phyloP scores from a whole-genome alignment of 495 filamentous ascomycete species.

The Wilcoxina mikolae region DNA sequence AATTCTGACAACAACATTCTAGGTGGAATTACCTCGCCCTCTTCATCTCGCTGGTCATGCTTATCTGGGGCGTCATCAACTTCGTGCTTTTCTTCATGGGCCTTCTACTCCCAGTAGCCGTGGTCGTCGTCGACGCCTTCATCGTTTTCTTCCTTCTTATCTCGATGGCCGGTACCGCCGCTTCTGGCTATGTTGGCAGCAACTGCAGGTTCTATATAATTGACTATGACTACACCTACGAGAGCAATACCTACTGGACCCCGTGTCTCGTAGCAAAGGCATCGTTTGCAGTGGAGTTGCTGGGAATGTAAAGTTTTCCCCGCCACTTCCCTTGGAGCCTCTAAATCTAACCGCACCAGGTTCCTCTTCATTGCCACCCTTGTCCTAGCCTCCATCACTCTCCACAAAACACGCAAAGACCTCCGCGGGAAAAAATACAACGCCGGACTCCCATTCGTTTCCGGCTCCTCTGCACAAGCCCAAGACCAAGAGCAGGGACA shows the following conservation, averaged over 20 bases:
- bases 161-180: conserved; percentile 16
- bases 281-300: conserved; percentile 13
- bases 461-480: neutral
- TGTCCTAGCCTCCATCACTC: conserved; percentile 16
- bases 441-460: conserved; percentile 5
- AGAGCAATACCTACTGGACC: neutral
- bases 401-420: conserved; percentile 20
- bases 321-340: neutral
- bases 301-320: conserved; percentile 16
- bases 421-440: conserved; percentile 18
- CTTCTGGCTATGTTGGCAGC: neutral
- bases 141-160: conserved; percentile 19
- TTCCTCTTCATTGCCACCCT: conserved; percentile 24
- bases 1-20: neutral
- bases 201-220: conserved; percentile 9
- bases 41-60: conserved; percentile 13
- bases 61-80: conserved; percentile 16
- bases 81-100: conserved; percentile 16
- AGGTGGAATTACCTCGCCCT: conserved; percentile 16
- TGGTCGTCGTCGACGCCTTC: conserved; percentile 23
- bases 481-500: neutral
- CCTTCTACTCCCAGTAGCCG: conserved; percentile 19
- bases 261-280: conserved; percentile 12
- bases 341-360: conserved; percentile 2
- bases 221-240: neutral